These are phyloP conservation scores for Astraeus odoratus DNA, from an alignment of 768 basidiomycete species.

Conservation along the genomic window DNA sequence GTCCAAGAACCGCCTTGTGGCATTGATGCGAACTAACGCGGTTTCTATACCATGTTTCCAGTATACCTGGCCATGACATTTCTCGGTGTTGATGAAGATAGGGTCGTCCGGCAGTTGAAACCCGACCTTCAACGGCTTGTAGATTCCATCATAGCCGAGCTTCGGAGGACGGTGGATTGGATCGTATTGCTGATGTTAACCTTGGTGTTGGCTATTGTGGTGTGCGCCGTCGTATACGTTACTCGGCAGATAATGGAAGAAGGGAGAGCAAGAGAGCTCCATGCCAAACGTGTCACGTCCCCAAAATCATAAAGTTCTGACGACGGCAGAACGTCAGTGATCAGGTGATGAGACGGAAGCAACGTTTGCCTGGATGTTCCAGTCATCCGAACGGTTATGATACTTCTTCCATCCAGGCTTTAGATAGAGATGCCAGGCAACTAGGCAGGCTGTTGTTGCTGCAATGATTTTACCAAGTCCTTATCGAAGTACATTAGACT, in stretches of 20 bases:
- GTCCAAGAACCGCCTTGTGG: background rate
- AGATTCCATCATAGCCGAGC: conserved; percentile 1
- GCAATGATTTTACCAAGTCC: too few species aligned
- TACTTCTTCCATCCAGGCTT: too few species aligned
- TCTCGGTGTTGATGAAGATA: conserved; percentile 11
- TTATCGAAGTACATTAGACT: too few species aligned
- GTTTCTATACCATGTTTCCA: background rate
- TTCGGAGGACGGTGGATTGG: background rate
- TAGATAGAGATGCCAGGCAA: too few species aligned
- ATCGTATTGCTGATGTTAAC: background rate
- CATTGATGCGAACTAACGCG: background rate
- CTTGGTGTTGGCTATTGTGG: conserved; percentile 8
- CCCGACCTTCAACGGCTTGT: conserved; percentile 8
- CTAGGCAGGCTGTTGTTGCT: too few species aligned
- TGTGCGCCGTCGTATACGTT: conserved; percentile 14
- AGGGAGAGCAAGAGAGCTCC: conserved; percentile 12
- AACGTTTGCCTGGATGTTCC: too few species aligned
- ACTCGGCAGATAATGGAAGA: conserved; percentile 13
- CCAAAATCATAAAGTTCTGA: too few species aligned
- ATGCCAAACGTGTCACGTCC: conserved; percentile 13
- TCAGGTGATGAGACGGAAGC: too few species aligned
- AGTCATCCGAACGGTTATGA: too few species aligned
- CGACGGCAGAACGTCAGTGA: too few species aligned
- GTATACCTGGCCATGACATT: background rate
- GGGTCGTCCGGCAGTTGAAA: conserved; percentile 9